Evolutionary conservation across 352 stramenopile species (phyloP), one percentile per base, ranked within the genome.

Genomic region (Phytophthora pluvialis): DNA sequence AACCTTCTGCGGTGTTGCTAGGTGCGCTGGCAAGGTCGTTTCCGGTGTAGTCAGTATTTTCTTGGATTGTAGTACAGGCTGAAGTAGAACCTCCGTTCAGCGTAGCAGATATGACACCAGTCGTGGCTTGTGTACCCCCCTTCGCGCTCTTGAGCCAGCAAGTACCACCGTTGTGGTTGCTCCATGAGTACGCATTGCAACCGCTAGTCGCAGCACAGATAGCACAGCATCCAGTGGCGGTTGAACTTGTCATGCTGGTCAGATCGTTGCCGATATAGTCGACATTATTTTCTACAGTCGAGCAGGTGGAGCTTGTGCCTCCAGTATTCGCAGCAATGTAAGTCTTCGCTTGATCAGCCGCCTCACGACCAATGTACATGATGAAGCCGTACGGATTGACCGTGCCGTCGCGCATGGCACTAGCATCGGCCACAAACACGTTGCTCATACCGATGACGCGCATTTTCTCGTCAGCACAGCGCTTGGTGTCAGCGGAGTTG

Each of bases 381-480:
- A 89, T 73, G 47, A 89, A 91, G 0, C 76, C 82, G 62, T 90
- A 90, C 40, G 79, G 81, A 45, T 86, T 89, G 21, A 80, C 72
- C 0, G 83, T 90, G 4, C 80, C 81, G 11, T 86, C 79, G 4
- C 62, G 60, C 80, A 88, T 89, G 21, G 76, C 65, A 48, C 67
- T 83, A 0, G 53, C 80, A 40, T 92, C 83, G 0, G 62, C 72
- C 0, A 92, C 61, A 39, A 86, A 92, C 7, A 89, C 67, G 56
- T 92, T 92, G 55, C 28, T 73, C n/a, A 78, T 90, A 29, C 80
- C 83, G 2, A 88, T 47, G 10, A 91, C 77, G 0, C 68, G 68
- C 28, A 90, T 35, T 48, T 80, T 85, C 7, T 80, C 75, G 43
- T 90, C 83, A 0, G 83, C 80, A 44, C 80, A 90, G 8, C 80